A percentile compares a stretch with the other conserved stretches of the same genome.
Evolutionary conservation across 345 rosid genomes (phyloP).

Genomic region (Gossypium bickii): DNA sequence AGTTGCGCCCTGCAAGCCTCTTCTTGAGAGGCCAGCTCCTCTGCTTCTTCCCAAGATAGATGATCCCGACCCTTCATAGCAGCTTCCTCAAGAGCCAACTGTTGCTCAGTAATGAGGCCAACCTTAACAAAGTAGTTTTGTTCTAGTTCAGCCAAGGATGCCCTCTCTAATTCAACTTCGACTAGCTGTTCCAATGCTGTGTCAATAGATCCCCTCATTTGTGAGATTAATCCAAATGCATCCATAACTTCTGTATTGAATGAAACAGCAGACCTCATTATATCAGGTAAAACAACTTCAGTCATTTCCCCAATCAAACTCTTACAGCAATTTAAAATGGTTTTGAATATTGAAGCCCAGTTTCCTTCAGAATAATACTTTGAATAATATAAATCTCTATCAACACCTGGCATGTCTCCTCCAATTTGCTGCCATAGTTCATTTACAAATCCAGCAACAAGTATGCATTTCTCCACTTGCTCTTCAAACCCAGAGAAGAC

Average conservation of each 20-base stretch:
- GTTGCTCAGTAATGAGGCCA: constrained; percentile 77
- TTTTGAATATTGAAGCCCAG: constrained; percentile 59
- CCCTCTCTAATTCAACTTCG: constrained; percentile 70
- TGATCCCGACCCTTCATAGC: constrained; percentile 80
- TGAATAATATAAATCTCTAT: constrained; percentile 27
- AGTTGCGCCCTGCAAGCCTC: constrained; percentile 88
- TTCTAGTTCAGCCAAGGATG: constrained; percentile 72
- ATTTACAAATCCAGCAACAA: constrained; percentile 49
- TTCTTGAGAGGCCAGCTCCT: constrained; percentile 93
- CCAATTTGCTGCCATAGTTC: constrained; percentile 51
- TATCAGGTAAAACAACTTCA: constrained; percentile 60
- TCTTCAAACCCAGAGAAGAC: constrained; percentile 55
- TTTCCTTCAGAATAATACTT: constrained; percentile 39
- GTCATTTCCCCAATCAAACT: constrained; percentile 58
- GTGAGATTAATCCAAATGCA: constrained; percentile 77
- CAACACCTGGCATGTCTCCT: constrained; percentile 29
- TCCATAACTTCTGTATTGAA: constrained; percentile 73
- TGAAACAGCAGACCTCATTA: constrained; percentile 62
- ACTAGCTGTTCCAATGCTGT: constrained; percentile 70
- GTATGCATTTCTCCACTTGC: constrained; percentile 73
- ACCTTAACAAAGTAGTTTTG: constrained; percentile 76
- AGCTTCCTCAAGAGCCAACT: constrained; percentile 82
- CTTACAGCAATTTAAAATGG: constrained; percentile 50
- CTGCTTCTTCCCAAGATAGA: constrained; percentile 97
- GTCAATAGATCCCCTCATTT: constrained; percentile 71